phyloP scores from a whole-genome alignment of 179 eudicot genomes.

The Carnegiea gigantea region DNA sequence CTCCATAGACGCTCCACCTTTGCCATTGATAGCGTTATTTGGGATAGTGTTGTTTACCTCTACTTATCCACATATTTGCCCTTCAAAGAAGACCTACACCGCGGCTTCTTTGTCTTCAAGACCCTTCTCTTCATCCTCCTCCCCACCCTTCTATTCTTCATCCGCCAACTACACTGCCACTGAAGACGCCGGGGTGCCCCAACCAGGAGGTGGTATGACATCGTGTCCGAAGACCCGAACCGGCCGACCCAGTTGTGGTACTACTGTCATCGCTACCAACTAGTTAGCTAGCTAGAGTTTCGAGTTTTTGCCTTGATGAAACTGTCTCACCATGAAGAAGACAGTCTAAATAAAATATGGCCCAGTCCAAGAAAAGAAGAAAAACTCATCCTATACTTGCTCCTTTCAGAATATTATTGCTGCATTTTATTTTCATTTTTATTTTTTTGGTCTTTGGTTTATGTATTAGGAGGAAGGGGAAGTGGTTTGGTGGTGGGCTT shows the following conservation, averaged over 20 bases:
- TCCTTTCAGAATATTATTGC: not conserved
- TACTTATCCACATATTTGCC: conserved; percentile 33
- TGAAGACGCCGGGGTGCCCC: not conserved
- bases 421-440: not conserved
- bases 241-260: not conserved
- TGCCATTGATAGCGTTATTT: conserved; percentile 38
- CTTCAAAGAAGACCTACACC: conserved; percentile 34
- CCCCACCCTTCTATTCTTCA: conserved; percentile 33
- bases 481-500: too few species aligned
- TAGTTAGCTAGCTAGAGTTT: not conserved
- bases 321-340: not conserved
- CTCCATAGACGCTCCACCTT: conserved; percentile 32
- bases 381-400: not conserved
- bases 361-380: not conserved
- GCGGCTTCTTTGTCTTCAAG: conserved; percentile 27
- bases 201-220: conserved; percentile 6
- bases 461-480: too few species aligned
- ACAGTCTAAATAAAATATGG: not conserved
- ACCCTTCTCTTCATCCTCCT: conserved; percentile 28
- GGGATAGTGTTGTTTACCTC: conserved; percentile 36
- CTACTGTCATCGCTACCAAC: not conserved
- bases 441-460: too few species aligned
- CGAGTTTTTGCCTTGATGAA: too few species aligned
- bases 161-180: not conserved
- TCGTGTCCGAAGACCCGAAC: conserved; percentile 25